Evolutionary conservation across 139 green algal genomes (phyloP).

Genomic region (Picochlorum sp.): DNA sequence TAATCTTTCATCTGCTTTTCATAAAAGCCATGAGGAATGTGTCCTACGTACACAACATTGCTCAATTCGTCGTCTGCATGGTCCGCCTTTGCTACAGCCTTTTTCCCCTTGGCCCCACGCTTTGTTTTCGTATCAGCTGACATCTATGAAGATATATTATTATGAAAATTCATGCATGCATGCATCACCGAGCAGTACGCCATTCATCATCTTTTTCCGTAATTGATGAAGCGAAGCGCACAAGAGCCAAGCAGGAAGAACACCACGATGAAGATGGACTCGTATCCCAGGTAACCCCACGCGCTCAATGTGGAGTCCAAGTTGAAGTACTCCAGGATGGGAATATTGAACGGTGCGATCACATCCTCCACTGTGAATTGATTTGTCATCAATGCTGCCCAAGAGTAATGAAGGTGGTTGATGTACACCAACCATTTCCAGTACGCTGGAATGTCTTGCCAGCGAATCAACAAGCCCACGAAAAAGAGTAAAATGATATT

Average conservation of each 20-base stretch:
- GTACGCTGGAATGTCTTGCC: constrained; percentile 39
- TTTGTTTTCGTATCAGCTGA: no score
- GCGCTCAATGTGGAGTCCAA: not conserved
- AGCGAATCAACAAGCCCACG: constrained; percentile 33
- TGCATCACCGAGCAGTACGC: no score
- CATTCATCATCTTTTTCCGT: not conserved
- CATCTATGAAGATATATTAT: no score
- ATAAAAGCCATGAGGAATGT: constrained; percentile 78
- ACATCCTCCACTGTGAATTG: constrained; percentile 16
- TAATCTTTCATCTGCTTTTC: constrained; percentile 72
- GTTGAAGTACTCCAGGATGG: not conserved
- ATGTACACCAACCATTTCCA: constrained; percentile 23
- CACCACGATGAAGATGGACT: not conserved
- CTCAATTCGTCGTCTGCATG: not conserved
- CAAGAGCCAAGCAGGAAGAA: constrained; percentile 4
- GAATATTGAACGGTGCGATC: not conserved
- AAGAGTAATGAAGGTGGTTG: constrained; percentile 19
- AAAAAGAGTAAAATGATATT: constrained; percentile 42
- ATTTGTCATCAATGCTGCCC: constrained; percentile 36
- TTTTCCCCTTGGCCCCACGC: no score
- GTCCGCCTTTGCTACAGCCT: no score
- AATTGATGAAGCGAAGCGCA: not conserved
- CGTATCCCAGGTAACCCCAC: constrained; percentile 2
- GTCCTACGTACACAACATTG: not conserved
- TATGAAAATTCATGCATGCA: no score